phyloP scores from a whole-genome alignment of 2,329 filamentous ascomycete species.

The Calonectria henricotiae region DNA sequence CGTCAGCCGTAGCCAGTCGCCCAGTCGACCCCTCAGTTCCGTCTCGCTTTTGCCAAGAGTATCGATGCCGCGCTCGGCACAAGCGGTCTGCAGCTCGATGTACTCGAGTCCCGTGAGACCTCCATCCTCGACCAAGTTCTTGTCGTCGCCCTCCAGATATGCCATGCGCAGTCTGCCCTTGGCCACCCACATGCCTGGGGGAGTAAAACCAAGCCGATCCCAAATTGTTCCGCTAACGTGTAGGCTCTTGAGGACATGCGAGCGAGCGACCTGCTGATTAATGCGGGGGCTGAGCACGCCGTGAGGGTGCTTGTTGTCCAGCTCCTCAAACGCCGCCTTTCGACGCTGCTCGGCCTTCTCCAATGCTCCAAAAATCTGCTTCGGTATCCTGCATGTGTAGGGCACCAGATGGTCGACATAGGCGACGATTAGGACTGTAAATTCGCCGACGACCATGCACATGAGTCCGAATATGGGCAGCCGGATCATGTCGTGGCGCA shows the following conservation, averaged over 20 bases:
- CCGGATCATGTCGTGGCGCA: conserved; percentile 81
- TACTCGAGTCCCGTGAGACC: conserved; percentile 71
- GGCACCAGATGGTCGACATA: conserved; percentile 82
- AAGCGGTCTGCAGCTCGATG: conserved; percentile 80
- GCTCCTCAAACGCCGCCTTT: conserved; percentile 64
- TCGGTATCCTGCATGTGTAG: conserved; percentile 85
- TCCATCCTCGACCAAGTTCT: conserved; percentile 75
- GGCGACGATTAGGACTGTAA: conserved; percentile 86
- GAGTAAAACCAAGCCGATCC: conserved; percentile 67
- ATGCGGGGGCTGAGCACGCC: conserved; percentile 58
- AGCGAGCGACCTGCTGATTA: conserved; percentile 52
- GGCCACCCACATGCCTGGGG: conserved; percentile 68
- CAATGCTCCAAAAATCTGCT: conserved; percentile 75
- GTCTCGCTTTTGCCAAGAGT: conserved; percentile 72
- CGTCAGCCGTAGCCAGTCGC: conserved; percentile 67
- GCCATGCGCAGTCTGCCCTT: conserved; percentile 70
- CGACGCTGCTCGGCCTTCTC: conserved; percentile 71
- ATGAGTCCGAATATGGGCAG: conserved; percentile 85
- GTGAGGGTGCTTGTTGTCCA: conserved; percentile 56
- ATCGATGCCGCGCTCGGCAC: conserved; percentile 78
- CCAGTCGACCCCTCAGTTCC: conserved; percentile 67
- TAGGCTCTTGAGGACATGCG: conserved; percentile 63
- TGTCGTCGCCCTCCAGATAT: conserved; percentile 81
- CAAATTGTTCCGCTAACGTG: conserved; percentile 66
- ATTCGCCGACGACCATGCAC: conserved; percentile 86